These are phyloP conservation scores for Pseudonitzschia delicatissima DNA, from an alignment of 108 stramenopile genomes.

Conservation along the genomic window DNA sequence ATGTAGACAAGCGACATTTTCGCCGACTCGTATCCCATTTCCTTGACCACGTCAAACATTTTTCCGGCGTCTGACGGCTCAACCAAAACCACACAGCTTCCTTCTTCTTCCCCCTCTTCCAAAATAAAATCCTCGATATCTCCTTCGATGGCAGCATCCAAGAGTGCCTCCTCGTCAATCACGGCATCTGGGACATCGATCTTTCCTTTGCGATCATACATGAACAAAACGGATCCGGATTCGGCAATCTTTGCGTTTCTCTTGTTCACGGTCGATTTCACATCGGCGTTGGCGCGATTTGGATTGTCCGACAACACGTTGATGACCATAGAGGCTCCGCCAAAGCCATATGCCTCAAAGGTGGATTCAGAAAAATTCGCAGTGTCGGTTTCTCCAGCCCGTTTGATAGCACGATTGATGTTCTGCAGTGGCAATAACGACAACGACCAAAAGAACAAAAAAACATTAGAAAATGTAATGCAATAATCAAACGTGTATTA, in stretches of 20 bases:
- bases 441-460: background rate
- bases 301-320: constrained; percentile 84
- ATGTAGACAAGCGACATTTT: constrained; percentile 73
- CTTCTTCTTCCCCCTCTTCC: constrained; percentile 60
- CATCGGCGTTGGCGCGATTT: constrained; percentile 83
- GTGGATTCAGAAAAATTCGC: constrained; percentile 79
- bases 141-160: constrained; percentile 82
- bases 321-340: constrained; percentile 68
- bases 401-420: constrained; percentile 86
- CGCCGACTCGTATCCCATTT: constrained; percentile 54
- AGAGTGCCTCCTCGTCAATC: constrained; percentile 61
- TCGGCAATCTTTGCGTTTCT: constrained; percentile 83
- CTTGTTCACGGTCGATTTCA: constrained; percentile 70
- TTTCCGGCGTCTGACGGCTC: constrained; percentile 75
- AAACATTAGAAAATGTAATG: background rate
- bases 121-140: constrained; percentile 81
- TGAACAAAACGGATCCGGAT: constrained; percentile 77
- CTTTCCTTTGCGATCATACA: constrained; percentile 84
- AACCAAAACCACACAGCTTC: constrained; percentile 65
- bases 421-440: constrained; percentile 34
- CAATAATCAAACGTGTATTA: too few species aligned
- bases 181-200: constrained; percentile 52
- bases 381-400: constrained; percentile 69
- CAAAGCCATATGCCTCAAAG: constrained; percentile 68
- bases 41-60: constrained; percentile 70